Percentiles rank a stretch among this genome's conserved stretches.
Conservation (phyloP, 31 red algal genomes). For the Odonthalia washingtoniensis region DNA sequence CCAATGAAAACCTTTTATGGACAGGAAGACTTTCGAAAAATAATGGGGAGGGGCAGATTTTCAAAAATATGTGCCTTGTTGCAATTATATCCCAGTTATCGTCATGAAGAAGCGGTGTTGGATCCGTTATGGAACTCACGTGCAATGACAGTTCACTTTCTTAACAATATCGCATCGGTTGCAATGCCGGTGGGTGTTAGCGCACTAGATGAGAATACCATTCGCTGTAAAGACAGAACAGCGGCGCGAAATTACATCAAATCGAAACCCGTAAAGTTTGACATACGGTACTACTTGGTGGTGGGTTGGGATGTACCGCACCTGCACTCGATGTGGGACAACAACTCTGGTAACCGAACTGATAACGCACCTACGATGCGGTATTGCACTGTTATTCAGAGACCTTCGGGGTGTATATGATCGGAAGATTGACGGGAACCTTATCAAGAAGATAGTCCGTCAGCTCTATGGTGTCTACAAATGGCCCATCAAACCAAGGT, state of each 20-base stretch:
- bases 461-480: no score
- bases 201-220: conserved; percentile 13
- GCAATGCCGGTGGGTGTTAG: conserved; percentile 13
- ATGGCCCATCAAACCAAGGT: no score
- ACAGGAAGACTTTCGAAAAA: neutral
- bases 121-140: conserved; percentile 21
- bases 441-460: no score
- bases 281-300: no score
- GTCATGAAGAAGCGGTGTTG: neutral
- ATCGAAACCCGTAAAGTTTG: conserved; percentile 29
- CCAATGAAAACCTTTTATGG: neutral
- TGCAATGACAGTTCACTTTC: conserved; percentile 7
- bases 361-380: no score
- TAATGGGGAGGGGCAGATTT: neutral
- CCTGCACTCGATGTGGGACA: no score
- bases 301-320: no score
- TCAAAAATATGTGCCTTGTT: neutral
- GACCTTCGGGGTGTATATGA: no score
- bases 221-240: neutral
- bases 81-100: neutral
- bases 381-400: no score
- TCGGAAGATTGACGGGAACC: no score
- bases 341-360: no score
- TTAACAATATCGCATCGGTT: conserved; percentile 25
- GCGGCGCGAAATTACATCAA: neutral